A percentile compares a stretch with the other conserved stretches of the same genome.
Evolutionary conservation across 1,284 basidiomycete genomes (phyloP).

Genomic region (Pseudozyma thailandica): DNA sequence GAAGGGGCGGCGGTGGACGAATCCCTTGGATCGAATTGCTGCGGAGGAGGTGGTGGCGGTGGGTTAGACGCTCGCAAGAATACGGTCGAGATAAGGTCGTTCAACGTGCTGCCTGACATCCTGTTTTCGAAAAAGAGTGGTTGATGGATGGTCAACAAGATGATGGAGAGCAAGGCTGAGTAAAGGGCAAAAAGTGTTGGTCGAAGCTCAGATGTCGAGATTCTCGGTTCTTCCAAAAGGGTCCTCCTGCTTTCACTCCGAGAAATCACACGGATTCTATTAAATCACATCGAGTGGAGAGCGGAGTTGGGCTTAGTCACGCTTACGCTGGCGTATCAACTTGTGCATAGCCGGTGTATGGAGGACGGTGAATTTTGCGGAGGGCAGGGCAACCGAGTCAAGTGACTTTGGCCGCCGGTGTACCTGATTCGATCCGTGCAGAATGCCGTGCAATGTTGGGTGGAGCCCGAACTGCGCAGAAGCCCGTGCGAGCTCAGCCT

Average conservation of each 20-base stretch:
- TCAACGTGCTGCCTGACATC: conserved; percentile 40
- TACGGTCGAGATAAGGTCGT: conserved; percentile 33
- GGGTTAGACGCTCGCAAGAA: conserved; percentile 36
- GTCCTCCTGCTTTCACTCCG: neutral
- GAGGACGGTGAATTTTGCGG: no score
- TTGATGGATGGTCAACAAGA: neutral
- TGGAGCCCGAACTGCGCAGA: no score
- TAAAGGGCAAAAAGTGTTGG: conserved; percentile 21
- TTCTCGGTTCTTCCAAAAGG: conserved; percentile 6
- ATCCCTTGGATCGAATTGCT: conserved; percentile 22
- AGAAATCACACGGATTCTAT: no score
- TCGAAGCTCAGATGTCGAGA: neutral
- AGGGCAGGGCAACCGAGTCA: no score
- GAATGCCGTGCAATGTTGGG: no score
- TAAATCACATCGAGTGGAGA: no score
- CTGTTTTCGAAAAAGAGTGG: neutral
- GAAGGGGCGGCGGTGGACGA: conserved; percentile 11
- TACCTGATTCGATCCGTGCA: no score
- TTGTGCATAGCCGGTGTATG: no score
- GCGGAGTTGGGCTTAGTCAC: no score
- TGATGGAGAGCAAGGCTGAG: conserved; percentile 9
- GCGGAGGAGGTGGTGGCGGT: conserved; percentile 27
- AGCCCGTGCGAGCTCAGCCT: no score
- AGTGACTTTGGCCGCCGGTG: no score
- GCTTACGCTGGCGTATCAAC: no score